Percentiles rank a stretch among this genome's conserved stretches.
These are phyloP conservation scores for Flaveria sonorensis DNA, from an alignment of 129 eudicot species.

Conservation along the genomic window DNA sequence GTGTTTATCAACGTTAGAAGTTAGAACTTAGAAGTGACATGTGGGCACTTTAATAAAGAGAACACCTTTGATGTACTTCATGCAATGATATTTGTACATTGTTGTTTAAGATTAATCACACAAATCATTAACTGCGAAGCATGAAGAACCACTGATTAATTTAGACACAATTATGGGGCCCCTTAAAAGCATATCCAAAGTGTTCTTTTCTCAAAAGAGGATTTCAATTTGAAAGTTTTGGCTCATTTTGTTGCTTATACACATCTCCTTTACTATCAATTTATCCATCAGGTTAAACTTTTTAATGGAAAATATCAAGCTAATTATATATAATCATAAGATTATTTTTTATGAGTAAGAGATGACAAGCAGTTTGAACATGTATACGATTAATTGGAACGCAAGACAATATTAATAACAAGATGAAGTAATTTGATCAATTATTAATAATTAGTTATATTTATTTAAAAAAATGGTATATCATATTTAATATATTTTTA, in stretches of 20 bases:
- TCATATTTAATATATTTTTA: too few relatives aligned
- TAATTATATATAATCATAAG: background rate
- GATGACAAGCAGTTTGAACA: background rate
- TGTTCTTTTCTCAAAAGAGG: background rate
- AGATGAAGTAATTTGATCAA: too few relatives aligned
- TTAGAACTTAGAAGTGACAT: background rate
- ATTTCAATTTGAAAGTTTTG: conserved; percentile 18
- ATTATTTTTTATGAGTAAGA: background rate
- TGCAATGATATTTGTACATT: conserved; percentile 16
- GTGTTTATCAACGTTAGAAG: background rate
- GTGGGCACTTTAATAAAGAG: conserved; percentile 11
- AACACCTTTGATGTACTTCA: background rate
- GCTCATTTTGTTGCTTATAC: conserved; percentile 20
- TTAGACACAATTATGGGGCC: conserved; percentile 29
- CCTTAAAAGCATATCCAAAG: background rate
- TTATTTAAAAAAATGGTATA: too few relatives aligned
- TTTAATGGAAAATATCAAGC: background rate
- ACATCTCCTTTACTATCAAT: conserved; percentile 6
- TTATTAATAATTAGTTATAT: too few relatives aligned
- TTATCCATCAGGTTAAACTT: background rate
- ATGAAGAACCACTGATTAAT: conserved; percentile 24
- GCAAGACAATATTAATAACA: too few relatives aligned
- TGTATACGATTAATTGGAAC: too few relatives aligned
- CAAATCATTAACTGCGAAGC: conserved; percentile 31
- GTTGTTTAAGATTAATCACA: background rate